Evolutionary conservation across 345 rosid genomes (phyloP), one percentile per base, ranked within the genome.

Genomic region (Boechera divaricarpa): DNA sequence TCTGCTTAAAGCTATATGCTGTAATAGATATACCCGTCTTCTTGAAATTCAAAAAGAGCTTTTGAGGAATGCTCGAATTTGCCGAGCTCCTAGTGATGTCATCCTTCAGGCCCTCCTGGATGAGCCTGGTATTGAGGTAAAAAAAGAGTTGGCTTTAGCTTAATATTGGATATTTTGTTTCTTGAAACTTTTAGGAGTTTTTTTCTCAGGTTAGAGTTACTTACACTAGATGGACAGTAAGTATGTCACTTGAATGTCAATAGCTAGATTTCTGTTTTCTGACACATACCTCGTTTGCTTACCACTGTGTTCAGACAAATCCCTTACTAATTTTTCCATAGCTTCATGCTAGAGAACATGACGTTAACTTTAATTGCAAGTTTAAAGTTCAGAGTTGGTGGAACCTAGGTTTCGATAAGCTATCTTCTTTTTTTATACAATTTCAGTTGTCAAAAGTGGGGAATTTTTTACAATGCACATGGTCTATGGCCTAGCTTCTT

Each of bases 41-140:
- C 93, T 93, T 76, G 96, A 91, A 86, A 91, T 93, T 81, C 96
- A 93, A 83, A 96, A 87, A 77, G 98, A 93, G 78, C 82, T 96
- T 77, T 80, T 69, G 69, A 96, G 84, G 85, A 91, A 84, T 82
- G 71, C 63, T 74, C 89, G 90, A 69, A 84, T 93, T 55, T 87
- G 73, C 82, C 90, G 85, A 74, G 84, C 87, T 71, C 79, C 83
- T 1, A 86, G 90, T 68, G 99, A 93, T 72, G 92, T 87, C 70
- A 71, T 84, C 70, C 91, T 96, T 54, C 87, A 83, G 48, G 66
- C 95, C 24, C 82, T 75, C 55, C 75, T 75, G 59, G 87, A 89
- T 76, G 91, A 85, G 77, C 84, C 79, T 67, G 84, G 81, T 74
- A 49, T 72, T 73, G 85, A 86, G 83, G 58, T 70, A 82, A 82